A percentile compares a stretch with the other conserved stretches of the same genome.
These are phyloP conservation scores for Cyclotella cryptica DNA, from an alignment of 108 stramenopile species.

Conservation along the genomic window DNA sequence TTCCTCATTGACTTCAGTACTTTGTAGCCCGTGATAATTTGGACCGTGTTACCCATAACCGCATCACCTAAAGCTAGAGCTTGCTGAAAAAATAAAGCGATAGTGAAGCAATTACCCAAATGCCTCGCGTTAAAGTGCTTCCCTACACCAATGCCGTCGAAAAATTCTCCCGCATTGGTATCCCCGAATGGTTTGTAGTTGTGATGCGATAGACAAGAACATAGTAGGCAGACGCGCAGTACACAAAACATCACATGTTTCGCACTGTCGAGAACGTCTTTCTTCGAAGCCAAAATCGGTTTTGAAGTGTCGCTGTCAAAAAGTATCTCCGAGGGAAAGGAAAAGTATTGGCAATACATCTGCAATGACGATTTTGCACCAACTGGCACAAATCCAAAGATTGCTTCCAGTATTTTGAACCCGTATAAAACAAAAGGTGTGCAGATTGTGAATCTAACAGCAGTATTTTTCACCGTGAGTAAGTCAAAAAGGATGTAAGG, in stretches of 20 bases:
- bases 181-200: slow-evolving; percentile 43
- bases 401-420: slow-evolving; percentile 36
- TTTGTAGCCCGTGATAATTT: slow-evolving; percentile 29
- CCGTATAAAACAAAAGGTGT: slow-evolving; percentile 37
- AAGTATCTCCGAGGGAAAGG: slow-evolving; percentile 26
- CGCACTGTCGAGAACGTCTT: slow-evolving; percentile 6
- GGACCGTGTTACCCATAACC: neutral
- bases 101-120: slow-evolving; percentile 37
- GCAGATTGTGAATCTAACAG: slow-evolving; percentile 34
- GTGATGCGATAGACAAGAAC: slow-evolving; percentile 30
- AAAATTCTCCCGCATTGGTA: slow-evolving; percentile 26
- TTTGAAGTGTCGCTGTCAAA: slow-evolving; percentile 18
- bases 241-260: neutral
- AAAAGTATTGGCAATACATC: slow-evolving; percentile 29
- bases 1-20: slow-evolving; percentile 20
- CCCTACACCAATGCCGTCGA: slow-evolving; percentile 15
- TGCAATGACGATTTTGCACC: slow-evolving; percentile 17
- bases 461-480: slow-evolving; percentile 26
- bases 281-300: slow-evolving; percentile 3
- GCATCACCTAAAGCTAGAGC: slow-evolving; percentile 28
- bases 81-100: slow-evolving; percentile 39
- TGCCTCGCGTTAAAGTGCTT: slow-evolving; percentile 21
- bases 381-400: slow-evolving; percentile 20
- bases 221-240: slow-evolving; percentile 1
- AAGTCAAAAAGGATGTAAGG: slow-evolving; percentile 22